Evolutionary conservation across 202 grass and related monocot genomes (phyloP).

Genomic region (Brachypodium distachyon): DNA sequence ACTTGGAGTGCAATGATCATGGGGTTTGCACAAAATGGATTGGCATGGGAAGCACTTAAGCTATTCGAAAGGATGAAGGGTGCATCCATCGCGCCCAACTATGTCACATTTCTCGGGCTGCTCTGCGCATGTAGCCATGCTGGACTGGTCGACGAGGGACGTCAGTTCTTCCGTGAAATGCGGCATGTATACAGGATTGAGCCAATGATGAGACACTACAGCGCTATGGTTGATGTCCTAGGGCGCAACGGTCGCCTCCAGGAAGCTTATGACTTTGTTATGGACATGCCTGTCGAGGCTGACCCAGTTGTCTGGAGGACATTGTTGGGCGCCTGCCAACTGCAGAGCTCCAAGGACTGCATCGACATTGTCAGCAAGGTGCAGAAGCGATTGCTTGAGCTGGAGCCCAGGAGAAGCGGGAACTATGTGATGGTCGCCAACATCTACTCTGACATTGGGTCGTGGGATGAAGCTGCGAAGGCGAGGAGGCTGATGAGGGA

Average conservation of each 20-base stretch:
- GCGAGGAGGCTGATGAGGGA: constrained; percentile 44
- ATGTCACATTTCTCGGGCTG: constrained; percentile 49
- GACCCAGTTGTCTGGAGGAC: constrained; percentile 51
- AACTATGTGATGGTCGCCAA: constrained; percentile 49
- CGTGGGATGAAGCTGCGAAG: constrained; percentile 44
- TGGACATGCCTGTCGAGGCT: constrained; percentile 22
- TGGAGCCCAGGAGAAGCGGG: constrained; percentile 44
- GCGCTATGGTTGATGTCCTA: constrained; percentile 59
- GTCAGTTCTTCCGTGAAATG: constrained; percentile 47
- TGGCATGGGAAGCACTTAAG: constrained; percentile 14
- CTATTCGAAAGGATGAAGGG: constrained; percentile 43
- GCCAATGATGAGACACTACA: constrained; percentile 47
- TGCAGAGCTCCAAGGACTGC: constrained; percentile 44
- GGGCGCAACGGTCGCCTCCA: constrained; percentile 32
- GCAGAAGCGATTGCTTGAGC: constrained; percentile 26
- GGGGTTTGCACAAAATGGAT: constrained; percentile 54
- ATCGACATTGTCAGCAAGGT: constrained; percentile 23
- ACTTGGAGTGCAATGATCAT: constrained; percentile 59
- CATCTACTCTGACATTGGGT: constrained; percentile 41
- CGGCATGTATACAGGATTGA: constrained; percentile 31
- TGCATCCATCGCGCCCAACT: constrained; percentile 25
- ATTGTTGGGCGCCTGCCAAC: constrained; percentile 45
- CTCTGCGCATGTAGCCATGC: constrained; percentile 50
- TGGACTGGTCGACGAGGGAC: constrained; percentile 35
- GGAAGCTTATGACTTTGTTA: constrained; percentile 52